A percentile compares a stretch with the other conserved stretches of the same genome.
phyloP scores from a whole-genome alignment of 176 grass and related monocot species.

The Oryza meridionalis region DNA sequence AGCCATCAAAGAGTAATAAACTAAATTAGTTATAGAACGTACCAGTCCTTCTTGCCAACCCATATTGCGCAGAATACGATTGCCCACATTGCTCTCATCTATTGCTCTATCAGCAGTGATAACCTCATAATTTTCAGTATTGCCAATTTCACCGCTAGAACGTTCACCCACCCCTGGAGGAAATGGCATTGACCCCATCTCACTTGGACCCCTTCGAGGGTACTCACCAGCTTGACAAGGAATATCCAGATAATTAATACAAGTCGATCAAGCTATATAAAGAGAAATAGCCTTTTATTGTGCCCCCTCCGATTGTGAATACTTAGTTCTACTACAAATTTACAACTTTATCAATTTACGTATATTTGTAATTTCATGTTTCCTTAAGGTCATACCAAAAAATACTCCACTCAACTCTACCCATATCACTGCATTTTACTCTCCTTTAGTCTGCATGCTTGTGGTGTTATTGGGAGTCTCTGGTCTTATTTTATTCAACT shows the following conservation, averaged over 20 bases:
- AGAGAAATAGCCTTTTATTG: conserved; percentile 43
- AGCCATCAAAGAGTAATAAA: too few relatives aligned
- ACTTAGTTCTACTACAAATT: not conserved
- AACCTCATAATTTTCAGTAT: conserved; percentile 83
- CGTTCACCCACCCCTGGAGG: conserved; percentile 91
- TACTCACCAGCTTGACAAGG: conserved; percentile 82
- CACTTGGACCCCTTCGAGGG: conserved; percentile 76
- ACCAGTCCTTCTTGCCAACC: conserved; percentile 89
- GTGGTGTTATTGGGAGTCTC: not conserved
- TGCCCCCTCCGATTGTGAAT: not conserved
- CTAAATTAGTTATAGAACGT: conserved; percentile 31
- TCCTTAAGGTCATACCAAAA: not conserved
- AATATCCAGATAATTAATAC: conserved; percentile 86
- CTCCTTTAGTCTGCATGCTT: not conserved
- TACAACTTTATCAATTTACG: not conserved
- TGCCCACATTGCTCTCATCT: conserved; percentile 96
- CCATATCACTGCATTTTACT: not conserved
- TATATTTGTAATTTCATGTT: not conserved
- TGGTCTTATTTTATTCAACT: not conserved
- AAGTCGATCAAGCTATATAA: conserved; percentile 30
- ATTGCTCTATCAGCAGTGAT: conserved; percentile 86
- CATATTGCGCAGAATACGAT: conserved; percentile 91
- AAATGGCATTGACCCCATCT: conserved; percentile 94
- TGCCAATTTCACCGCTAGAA: conserved; percentile 65
- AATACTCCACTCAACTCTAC: not conserved